These are phyloP conservation scores for Pseudomassariella vexata DNA, from an alignment of 2,329 filamentous ascomycete species.

Conservation along the genomic window DNA sequence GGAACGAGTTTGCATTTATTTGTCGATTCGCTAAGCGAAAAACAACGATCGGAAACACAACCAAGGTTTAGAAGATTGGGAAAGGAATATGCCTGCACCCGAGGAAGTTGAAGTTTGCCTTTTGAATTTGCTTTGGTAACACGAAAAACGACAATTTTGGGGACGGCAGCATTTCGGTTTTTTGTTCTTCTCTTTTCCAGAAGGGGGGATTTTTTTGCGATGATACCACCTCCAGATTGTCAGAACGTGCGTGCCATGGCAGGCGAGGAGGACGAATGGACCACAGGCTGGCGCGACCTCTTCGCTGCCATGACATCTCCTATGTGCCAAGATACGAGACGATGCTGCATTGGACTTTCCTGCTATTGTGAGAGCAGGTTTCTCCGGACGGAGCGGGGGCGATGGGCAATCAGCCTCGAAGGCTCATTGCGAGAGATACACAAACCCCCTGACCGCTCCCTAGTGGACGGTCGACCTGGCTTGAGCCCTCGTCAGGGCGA, in stretches of 20 bases:
- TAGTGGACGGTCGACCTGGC: slow-evolving; percentile 9
- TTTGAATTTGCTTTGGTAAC: slow-evolving; percentile 20
- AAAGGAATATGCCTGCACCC: slow-evolving; percentile 7
- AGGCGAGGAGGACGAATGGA: slow-evolving; percentile 20
- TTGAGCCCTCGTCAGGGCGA: slow-evolving; percentile 17
- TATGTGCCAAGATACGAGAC: slow-evolving; percentile 18
- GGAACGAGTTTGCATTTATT: slow-evolving; percentile 8
- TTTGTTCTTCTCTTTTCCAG: not conserved
- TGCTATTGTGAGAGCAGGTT: slow-evolving; percentile 6
- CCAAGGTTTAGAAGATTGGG: slow-evolving; percentile 7
- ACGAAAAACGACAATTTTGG: slow-evolving; percentile 13
- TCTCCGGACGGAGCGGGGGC: no score
- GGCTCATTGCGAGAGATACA: not conserved
- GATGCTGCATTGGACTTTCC: slow-evolving; percentile 6
- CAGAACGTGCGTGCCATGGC: slow-evolving; percentile 9
- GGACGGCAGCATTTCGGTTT: no score
- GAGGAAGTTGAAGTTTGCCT: slow-evolving; percentile 16
- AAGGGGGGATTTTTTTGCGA: no score
- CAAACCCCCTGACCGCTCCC: no score
- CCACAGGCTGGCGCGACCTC: slow-evolving; percentile 27
- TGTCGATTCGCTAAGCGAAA: slow-evolving; percentile 11
- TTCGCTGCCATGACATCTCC: slow-evolving; percentile 23
- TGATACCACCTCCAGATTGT: no score
- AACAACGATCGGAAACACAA: slow-evolving; percentile 11
- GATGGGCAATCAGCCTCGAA: not conserved